Percentiles rank a stretch among this genome's conserved stretches.
Evolutionary conservation across 2,329 filamentous ascomycete genomes (phyloP).

Genomic region (Immersiporthe knoxdaviesiana): DNA sequence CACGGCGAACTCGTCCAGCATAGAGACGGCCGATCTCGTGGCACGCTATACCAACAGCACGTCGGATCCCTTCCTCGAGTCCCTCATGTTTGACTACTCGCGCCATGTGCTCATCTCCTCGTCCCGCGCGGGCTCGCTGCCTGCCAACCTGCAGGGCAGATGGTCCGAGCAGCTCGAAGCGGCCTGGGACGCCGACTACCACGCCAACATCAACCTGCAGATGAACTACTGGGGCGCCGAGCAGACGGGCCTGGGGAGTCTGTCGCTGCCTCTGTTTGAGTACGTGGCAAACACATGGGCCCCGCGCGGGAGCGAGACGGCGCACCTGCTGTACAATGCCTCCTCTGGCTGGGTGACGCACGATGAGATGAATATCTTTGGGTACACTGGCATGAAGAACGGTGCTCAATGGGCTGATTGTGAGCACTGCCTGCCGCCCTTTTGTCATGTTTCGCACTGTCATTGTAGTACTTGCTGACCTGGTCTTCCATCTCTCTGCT

Average conservation of each 20-base stretch:
- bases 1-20: constrained; percentile 41
- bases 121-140: constrained; percentile 54
- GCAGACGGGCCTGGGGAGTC: constrained; percentile 52
- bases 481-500: background rate
- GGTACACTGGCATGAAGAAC: constrained; percentile 51
- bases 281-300: constrained; percentile 56
- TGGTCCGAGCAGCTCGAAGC: constrained; percentile 52
- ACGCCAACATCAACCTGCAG: constrained; percentile 62
- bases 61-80: constrained; percentile 56
- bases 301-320: constrained; percentile 56
- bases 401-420: constrained; percentile 38
- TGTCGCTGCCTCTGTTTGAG: constrained; percentile 52
- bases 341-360: constrained; percentile 59
- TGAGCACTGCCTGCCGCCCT: background rate
- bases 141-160: constrained; percentile 59
- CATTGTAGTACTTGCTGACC: constrained; percentile 1
- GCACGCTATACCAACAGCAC: constrained; percentile 32
- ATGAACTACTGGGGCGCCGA: constrained; percentile 65
- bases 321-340: constrained; percentile 55
- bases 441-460: too few species aligned
- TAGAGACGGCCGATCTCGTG: constrained; percentile 40
- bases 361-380: constrained; percentile 62
- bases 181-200: constrained; percentile 56
- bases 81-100: constrained; percentile 56
- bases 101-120: constrained; percentile 59